Evolutionary conservation across 768 basidiomycete genomes (phyloP).

Genomic region (Cyclocybe aegerita): DNA sequence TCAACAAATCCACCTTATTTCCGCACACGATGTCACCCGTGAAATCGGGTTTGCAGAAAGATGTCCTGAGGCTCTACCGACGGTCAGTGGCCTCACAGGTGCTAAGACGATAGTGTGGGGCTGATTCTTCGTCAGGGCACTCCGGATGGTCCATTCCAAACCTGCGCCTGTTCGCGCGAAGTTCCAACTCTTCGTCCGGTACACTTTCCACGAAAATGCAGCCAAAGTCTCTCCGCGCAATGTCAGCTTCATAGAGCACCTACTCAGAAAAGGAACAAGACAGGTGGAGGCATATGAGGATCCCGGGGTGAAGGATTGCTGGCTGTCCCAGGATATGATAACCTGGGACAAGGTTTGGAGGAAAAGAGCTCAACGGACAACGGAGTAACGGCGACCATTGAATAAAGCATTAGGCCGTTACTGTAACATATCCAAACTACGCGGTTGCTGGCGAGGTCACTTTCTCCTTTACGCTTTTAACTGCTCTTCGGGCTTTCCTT

Average conservation of each 20-base stretch:
- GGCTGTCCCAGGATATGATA: slow-evolving; percentile 69
- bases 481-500: background rate
- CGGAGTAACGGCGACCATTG: too few relatives aligned
- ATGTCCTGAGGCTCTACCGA: slow-evolving; percentile 51
- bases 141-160: slow-evolving; percentile 74
- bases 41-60: slow-evolving; percentile 46
- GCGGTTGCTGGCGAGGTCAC: background rate
- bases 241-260: slow-evolving; percentile 69
- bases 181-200: slow-evolving; percentile 68
- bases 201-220: slow-evolving; percentile 68
- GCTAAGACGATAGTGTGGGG: background rate
- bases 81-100: slow-evolving; percentile 26
- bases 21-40: slow-evolving; percentile 7
- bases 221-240: slow-evolving; percentile 61
- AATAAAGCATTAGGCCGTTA: too few relatives aligned
- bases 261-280: slow-evolving; percentile 65
- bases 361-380: background rate
- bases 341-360: slow-evolving; percentile 52
- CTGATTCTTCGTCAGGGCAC: slow-evolving; percentile 45
- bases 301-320: slow-evolving; percentile 67
- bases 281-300: slow-evolving; percentile 74
- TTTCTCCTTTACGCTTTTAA: background rate
- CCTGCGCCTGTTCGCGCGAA: slow-evolving; percentile 57
- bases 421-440: background rate
- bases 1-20: background rate